A percentile compares a stretch with the other conserved stretches of the same genome.
Conservation (phyloP, 768 basidiomycete species). For the Panaeolus papilionaceus region DNA sequence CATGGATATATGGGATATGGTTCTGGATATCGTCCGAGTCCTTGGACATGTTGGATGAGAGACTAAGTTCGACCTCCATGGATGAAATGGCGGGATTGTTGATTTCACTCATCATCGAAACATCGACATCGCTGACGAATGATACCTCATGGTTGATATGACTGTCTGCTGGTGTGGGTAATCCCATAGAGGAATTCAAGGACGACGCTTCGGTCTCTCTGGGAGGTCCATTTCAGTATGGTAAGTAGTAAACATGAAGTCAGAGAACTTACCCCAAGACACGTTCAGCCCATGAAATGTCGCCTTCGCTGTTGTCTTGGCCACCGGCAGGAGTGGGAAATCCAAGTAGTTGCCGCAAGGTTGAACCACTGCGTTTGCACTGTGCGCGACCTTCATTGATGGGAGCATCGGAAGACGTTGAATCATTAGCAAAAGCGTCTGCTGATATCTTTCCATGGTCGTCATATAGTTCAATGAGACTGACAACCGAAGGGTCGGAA, state of each 20-base stretch:
- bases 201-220: conserved; percentile 50
- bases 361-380: conserved; percentile 69
- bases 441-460: conserved; percentile 69
- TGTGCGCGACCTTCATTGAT: conserved; percentile 55
- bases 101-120: conserved; percentile 42
- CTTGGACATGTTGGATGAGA: conserved; percentile 46
- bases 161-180: conserved; percentile 58
- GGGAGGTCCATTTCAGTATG: conserved; percentile 4
- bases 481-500: conserved; percentile 81
- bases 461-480: conserved; percentile 76
- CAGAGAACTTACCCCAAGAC: conserved; percentile 60
- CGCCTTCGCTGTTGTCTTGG: conserved; percentile 60
- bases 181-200: conserved; percentile 49
- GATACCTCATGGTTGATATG: conserved; percentile 48
- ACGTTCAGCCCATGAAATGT: conserved; percentile 87
- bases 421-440: conserved; percentile 70
- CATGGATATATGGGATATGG: conserved; percentile 38
- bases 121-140: conserved; percentile 53
- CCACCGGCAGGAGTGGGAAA: conserved; percentile 43
- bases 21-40: conserved; percentile 31
- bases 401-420: conserved; percentile 38
- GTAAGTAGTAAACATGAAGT: not conserved
- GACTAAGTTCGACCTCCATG: conserved; percentile 76
- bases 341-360: conserved; percentile 75
- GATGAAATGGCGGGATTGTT: conserved; percentile 69